phyloP scores from a whole-genome alignment of 495 filamentous ascomycete genomes.

The Neurospora pannonica region DNA sequence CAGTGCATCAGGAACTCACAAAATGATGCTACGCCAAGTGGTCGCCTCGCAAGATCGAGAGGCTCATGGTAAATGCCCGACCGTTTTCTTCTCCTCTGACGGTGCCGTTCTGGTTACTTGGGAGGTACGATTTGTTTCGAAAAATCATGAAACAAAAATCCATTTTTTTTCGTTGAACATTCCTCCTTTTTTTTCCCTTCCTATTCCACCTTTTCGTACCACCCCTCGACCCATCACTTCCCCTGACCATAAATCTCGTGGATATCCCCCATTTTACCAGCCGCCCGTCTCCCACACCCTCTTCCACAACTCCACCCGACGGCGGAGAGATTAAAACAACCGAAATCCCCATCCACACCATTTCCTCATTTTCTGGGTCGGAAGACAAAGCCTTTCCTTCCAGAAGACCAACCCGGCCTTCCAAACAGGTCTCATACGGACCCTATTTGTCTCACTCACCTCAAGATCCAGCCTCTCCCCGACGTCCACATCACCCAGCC shows the following conservation, averaged over 20 bases:
- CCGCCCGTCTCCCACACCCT: background rate
- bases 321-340: background rate
- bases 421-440: background rate
- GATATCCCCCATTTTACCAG: background rate
- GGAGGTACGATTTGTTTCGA: background rate
- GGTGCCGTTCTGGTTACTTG: background rate
- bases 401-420: background rate
- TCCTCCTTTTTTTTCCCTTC: no score
- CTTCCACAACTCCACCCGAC: background rate
- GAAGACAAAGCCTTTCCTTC: background rate
- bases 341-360: background rate
- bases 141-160: background rate
- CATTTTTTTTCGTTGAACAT: background rate
- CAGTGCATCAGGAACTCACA: background rate
- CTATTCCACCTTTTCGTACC: background rate
- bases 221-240: background rate
- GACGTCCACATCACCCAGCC: background rate
- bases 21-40: background rate
- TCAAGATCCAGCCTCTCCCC: background rate
- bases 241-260: background rate
- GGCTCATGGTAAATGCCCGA: background rate
- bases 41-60: background rate
- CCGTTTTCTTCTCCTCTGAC: background rate
- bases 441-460: background rate
- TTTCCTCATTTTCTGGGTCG: background rate